These are phyloP conservation scores for Ceratobasidium theobromae DNA, from an alignment of 1,284 basidiomycete genomes.

Conservation along the genomic window DNA sequence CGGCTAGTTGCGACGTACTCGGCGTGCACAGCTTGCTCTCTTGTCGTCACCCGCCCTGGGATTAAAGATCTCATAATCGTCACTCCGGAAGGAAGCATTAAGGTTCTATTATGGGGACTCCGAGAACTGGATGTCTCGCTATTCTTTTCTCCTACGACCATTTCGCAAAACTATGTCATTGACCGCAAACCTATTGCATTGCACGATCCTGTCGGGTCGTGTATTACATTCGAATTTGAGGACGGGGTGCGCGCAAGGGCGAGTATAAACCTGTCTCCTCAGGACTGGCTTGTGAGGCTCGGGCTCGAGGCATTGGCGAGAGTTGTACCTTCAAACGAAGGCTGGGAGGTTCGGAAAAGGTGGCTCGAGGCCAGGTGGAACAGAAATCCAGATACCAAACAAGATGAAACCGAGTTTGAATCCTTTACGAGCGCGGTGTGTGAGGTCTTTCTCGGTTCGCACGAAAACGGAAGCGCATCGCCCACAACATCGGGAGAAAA, in stretches of 20 bases:
- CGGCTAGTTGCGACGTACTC: constrained; percentile 47
- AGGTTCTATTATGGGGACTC: constrained; percentile 62
- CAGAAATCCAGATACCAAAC: constrained; percentile 47
- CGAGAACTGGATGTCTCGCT: constrained; percentile 48
- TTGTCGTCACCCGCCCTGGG: constrained; percentile 61
- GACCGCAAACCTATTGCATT: constrained; percentile 39
- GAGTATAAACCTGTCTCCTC: constrained; percentile 54
- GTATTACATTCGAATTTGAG: constrained; percentile 51
- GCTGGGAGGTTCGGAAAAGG: constrained; percentile 56
- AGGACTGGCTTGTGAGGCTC: constrained; percentile 56
- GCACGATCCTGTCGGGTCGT: constrained; percentile 49
- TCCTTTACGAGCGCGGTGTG: constrained; percentile 57
- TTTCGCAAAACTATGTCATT: no score
- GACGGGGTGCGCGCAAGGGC: constrained; percentile 53
- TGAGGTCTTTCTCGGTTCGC: constrained; percentile 46
- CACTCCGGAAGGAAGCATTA: constrained; percentile 53
- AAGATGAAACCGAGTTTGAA: constrained; percentile 57
- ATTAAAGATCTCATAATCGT: constrained; percentile 70
- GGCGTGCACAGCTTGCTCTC: constrained; percentile 56
- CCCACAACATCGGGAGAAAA: neutral
- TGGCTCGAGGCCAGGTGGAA: constrained; percentile 62
- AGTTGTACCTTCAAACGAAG: constrained; percentile 49
- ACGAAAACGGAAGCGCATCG: neutral
- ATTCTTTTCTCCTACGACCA: constrained; percentile 37
- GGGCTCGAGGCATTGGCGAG: constrained; percentile 63